Conservation (phyloP, 352 stramenopile genomes). For the Phytophthora lateralis region DNA sequence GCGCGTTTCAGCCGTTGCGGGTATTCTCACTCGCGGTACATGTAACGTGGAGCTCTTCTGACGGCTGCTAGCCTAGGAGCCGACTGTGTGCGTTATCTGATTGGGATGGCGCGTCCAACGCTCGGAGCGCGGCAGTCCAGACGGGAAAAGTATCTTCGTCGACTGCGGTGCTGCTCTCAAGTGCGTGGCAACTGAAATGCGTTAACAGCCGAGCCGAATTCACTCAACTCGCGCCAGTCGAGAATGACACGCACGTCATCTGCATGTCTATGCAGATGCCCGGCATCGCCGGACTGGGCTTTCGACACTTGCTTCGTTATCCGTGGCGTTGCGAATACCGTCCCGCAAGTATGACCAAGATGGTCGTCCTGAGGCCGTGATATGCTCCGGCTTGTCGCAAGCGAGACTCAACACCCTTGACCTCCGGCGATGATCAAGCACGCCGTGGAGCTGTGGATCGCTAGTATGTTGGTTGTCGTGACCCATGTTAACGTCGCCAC, state of each 20-base stretch:
- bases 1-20: neutral
- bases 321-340: neutral
- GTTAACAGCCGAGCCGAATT: constrained; percentile 14
- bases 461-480: constrained; percentile 62
- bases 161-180: constrained; percentile 10
- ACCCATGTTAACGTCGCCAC: constrained; percentile 51
- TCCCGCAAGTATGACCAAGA: neutral
- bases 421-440: constrained; percentile 71
- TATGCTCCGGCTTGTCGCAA: neutral
- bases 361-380: neutral
- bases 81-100: neutral
- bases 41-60: too few species aligned
- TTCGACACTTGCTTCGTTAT: constrained; percentile 4
- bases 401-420: constrained; percentile 40
- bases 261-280: constrained; percentile 27
- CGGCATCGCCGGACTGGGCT: constrained; percentile 14
- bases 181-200: constrained; percentile 7
- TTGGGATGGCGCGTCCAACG: neutral
- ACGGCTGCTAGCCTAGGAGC: too few species aligned
- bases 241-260: too few species aligned
- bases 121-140: constrained; percentile 7
- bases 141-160: constrained; percentile 14
- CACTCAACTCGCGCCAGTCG: constrained; percentile 6
- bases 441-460: constrained; percentile 64
- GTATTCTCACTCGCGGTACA: constrained; percentile 5